A percentile compares a stretch with the other conserved stretches of the same genome.
Evolutionary conservation across 2,329 filamentous ascomycete species (phyloP).

Genomic region (Arthroderma uncinatum): DNA sequence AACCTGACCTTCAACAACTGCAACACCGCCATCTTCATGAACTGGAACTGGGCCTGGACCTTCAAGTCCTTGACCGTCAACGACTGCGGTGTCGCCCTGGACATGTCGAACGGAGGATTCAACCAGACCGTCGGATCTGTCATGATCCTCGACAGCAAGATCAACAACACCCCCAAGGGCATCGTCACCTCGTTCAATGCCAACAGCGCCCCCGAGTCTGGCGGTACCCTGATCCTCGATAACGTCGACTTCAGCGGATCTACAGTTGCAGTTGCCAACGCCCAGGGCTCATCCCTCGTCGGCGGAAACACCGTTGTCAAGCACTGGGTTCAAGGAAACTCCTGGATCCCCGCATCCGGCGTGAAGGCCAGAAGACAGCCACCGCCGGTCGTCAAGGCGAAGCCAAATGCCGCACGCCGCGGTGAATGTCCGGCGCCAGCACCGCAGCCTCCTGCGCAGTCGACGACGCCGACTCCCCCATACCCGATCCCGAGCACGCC

Average conservation of each 20-base stretch:
- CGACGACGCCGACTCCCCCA: neutral
- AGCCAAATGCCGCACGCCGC: neutral
- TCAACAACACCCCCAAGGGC: constrained; percentile 64
- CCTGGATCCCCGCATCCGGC: constrained; percentile 42
- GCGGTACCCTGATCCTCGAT: constrained; percentile 73
- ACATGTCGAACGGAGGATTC: constrained; percentile 58
- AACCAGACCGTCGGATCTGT: constrained; percentile 75
- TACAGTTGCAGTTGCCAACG: constrained; percentile 52
- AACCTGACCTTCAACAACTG: constrained; percentile 74
- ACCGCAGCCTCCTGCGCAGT: neutral
- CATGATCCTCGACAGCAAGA: constrained; percentile 66
- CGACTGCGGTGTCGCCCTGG: constrained; percentile 62
- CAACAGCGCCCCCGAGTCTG: constrained; percentile 52
- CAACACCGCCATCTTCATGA: constrained; percentile 74
- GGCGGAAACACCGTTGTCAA: constrained; percentile 56
- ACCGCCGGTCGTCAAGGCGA: neutral
- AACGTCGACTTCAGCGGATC: constrained; percentile 76
- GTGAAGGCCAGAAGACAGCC: constrained; percentile 9
- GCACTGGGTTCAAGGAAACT: constrained; percentile 69
- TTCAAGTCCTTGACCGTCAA: constrained; percentile 67
- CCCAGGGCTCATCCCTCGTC: constrained; percentile 51
- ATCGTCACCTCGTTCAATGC: constrained; percentile 63
- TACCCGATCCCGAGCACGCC: neutral
- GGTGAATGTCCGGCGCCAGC: neutral
- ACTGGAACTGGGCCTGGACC: constrained; percentile 85